phyloP scores from a whole-genome alignment of 192 early-diverging fungal genomes.

The Haplosporangium gracile region DNA sequence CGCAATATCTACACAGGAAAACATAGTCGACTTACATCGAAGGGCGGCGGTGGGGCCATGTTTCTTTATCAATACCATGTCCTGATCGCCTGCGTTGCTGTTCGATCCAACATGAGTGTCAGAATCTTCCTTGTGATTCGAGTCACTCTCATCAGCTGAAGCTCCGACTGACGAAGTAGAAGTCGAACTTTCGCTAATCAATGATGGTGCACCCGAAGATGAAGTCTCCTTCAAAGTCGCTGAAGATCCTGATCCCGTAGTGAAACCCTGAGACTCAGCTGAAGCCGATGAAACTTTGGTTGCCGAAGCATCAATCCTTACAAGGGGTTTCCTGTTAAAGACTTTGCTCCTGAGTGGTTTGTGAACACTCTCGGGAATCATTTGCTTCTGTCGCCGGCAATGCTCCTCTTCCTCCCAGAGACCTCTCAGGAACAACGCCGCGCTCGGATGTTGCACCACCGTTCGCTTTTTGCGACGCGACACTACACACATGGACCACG shows the following conservation, averaged over 20 bases:
- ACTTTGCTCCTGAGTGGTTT: constrained; percentile 40
- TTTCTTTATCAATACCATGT: constrained; percentile 15
- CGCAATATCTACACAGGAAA: neutral
- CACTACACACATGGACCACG: neutral
- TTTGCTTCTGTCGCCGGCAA: constrained; percentile 27
- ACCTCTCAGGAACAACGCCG: constrained; percentile 30
- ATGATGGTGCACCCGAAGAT: neutral
- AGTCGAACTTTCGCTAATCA: neutral
- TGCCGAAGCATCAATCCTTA: neutral
- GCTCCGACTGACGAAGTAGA: neutral
- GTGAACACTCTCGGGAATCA: constrained; percentile 48
- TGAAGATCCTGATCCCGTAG: neutral
- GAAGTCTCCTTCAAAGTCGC: neutral
- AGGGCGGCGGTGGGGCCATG: constrained; percentile 8
- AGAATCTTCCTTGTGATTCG: neutral
- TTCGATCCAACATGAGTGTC: neutral
- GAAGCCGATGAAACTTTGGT: neutral
- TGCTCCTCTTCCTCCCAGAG: constrained; percentile 53
- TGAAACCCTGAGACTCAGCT: neutral
- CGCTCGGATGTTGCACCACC: constrained; percentile 28
- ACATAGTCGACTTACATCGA: constrained; percentile 16
- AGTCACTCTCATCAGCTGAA: neutral
- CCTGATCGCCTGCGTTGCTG: neutral
- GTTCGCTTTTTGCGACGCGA: neutral
- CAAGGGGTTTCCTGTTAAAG: constrained; percentile 44